Base-by-base conservation (phyloP, 352 stramenopile species). In the Pythium phragmitis region DNA sequence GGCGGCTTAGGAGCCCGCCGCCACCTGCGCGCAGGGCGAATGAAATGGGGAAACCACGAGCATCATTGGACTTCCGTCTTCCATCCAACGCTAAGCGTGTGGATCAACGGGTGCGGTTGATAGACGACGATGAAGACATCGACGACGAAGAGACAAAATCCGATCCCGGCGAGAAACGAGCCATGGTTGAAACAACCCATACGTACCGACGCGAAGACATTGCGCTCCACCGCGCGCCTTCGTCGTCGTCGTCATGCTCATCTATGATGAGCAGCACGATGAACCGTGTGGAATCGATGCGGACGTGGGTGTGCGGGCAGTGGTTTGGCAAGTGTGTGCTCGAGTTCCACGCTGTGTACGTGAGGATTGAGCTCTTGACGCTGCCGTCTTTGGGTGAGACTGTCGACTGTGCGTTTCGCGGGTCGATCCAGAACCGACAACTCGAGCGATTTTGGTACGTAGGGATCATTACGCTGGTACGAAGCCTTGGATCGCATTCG, bases 251-350 rank as follows among this genome's bases (percentile, higher is more conserved):
- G 26, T 28, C 26, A 17, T 19, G 5, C 8, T 16, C 34, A 12
- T 49, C 21, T 4, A 47, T 39, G 3, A 39, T 54, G 5, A 30
- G 12, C 17, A n/a, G 39, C 23, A 19, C 34, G 19, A 66, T 66
- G 53, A 63, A 67, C 26, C 43, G 41, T 7, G 56, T 72, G 30
- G 34, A 53, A 28, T 63, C 65, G 5, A 41, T 26, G 23, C 58
- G 59, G 4, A 65, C 59, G 41, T 72, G 55, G 65, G 48, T 72
- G 13, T 67, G 50, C 19, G 65, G 65, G 14, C 36, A 53, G 36
- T 72, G 65, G 65, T 72, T 68, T 53, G 65, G 65, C 37, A 46
- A 53, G 28, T 68, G 65, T 28, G 58, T 58, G 28, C 50, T 72
- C 17, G n/a, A 53, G 5, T 63, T 72, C 42, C 65, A 72, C 56